A percentile compares a stretch with the other conserved stretches of the same genome.
Conservation (phyloP, 2,329 filamentous ascomycete species). For the Chalara sp. region DNA sequence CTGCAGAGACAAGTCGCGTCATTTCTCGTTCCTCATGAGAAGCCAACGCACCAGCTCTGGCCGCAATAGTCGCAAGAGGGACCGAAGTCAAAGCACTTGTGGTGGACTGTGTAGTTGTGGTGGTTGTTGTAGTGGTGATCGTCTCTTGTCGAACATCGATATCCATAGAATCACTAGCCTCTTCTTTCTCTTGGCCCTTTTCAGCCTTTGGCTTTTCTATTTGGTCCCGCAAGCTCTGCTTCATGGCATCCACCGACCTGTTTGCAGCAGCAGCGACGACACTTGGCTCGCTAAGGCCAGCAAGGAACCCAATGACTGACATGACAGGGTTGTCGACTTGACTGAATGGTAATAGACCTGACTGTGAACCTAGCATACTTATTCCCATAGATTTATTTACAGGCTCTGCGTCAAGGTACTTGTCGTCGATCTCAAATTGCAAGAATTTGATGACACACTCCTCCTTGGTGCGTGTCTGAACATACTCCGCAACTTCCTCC, state of each 20-base stretch:
- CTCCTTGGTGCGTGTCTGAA: conserved; percentile 84
- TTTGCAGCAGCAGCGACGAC: conserved; percentile 87
- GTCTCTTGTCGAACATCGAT: conserved; percentile 39
- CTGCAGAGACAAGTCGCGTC: conserved; percentile 84
- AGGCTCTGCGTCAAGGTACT: conserved; percentile 79
- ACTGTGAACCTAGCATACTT: conserved; percentile 61
- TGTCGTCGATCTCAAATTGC: conserved; percentile 94
- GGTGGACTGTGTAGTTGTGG: conserved; percentile 41
- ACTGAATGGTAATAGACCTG: conserved; percentile 80
- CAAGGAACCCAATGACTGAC: conserved; percentile 91
- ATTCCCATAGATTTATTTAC: conserved; percentile 48
- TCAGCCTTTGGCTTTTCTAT: conserved; percentile 57
- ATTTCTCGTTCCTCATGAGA: conserved; percentile 97
- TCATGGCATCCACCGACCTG: conserved; percentile 81
- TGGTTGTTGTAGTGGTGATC: conserved; percentile 39
- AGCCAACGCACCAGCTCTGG: conserved; percentile 78
- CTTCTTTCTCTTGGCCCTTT: conserved; percentile 50
- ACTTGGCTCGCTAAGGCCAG: conserved; percentile 81
- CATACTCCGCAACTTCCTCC: conserved; percentile 86
- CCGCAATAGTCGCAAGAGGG: conserved; percentile 78
- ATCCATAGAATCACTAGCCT: conserved; percentile 61
- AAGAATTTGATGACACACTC: conserved; percentile 97
- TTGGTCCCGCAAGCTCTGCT: conserved; percentile 69
- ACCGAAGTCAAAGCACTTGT: conserved; percentile 60
- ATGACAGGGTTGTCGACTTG: conserved; percentile 94